Conservation (phyloP, 2,329 filamentous ascomycete species). For the Fusarium pilosicola region DNA sequence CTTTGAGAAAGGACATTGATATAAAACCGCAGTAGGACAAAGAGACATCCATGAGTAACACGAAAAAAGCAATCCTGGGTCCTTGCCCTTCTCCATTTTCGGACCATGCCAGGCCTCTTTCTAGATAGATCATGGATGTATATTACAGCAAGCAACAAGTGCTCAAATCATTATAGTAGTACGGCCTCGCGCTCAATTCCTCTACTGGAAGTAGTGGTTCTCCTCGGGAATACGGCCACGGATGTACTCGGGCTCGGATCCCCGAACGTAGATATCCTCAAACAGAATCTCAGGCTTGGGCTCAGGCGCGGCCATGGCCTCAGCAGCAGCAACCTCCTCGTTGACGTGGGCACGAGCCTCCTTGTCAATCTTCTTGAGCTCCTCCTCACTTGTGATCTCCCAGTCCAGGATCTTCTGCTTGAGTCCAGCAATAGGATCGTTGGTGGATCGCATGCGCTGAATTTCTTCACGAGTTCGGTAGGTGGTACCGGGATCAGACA, state of each 20-base stretch:
- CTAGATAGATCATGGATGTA: constrained; percentile 46
- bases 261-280: constrained; percentile 62
- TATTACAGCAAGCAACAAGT: constrained; percentile 47
- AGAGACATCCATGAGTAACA: constrained; percentile 39
- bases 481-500: constrained; percentile 99
- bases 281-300: constrained; percentile 83
- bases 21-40: constrained; percentile 9
- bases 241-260: constrained; percentile 43
- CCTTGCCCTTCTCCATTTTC: constrained; percentile 40
- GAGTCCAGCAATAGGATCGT: constrained; percentile 96
- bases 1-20: background rate
- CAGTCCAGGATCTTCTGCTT: constrained; percentile 99
- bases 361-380: constrained; percentile 97
- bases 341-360: constrained; percentile 86
- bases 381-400: constrained; percentile 89
- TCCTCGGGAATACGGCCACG: constrained; percentile 41
- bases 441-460: constrained; percentile 98
- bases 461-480: constrained; percentile 99
- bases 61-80: constrained; percentile 34
- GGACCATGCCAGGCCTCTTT: constrained; percentile 39
- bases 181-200: constrained; percentile 19
- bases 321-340: constrained; percentile 87
- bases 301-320: constrained; percentile 86
- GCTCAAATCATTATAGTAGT: constrained; percentile 48
- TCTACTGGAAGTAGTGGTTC: constrained; percentile 39